Percentiles rank a stretch among this genome's conserved stretches.
Conservation (phyloP, 73 alveolate genomes). For the Paramecium caudatum region DNA sequence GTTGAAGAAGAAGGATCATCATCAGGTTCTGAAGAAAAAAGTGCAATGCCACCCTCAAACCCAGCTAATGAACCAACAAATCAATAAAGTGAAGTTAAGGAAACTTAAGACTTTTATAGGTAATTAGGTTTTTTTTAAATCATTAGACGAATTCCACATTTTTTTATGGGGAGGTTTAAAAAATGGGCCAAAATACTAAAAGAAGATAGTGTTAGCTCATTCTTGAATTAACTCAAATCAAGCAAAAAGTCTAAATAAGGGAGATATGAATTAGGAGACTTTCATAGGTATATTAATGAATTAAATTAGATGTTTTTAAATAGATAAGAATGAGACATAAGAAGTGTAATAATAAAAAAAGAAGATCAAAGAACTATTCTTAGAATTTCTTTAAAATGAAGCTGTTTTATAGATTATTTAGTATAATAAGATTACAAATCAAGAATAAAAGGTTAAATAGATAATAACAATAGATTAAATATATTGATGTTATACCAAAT, state of each 20-base stretch:
- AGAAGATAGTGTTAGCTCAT: constrained; percentile 34
- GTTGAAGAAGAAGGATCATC: constrained; percentile 13
- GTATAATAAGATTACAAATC: constrained; percentile 33
- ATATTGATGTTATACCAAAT: constrained; percentile 59
- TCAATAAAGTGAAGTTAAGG: constrained; percentile 49
- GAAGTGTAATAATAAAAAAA: constrained; percentile 25
- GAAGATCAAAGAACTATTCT: constrained; percentile 52
- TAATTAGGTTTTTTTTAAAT: too few relatives aligned
- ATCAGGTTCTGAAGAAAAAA: constrained; percentile 20
- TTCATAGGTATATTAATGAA: constrained; percentile 8
- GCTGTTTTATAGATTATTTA: constrained; percentile 45
- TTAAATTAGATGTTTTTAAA: constrained; percentile 33
- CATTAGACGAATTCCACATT: constrained; percentile 64
- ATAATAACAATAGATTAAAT: neutral
- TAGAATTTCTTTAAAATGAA: constrained; percentile 61
- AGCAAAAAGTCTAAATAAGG: constrained; percentile 58
- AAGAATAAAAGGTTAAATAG: constrained; percentile 8
- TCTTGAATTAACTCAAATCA: constrained; percentile 30
- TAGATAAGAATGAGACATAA: constrained; percentile 8
- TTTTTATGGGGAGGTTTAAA: constrained; percentile 69
- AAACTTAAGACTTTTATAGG: constrained; percentile 58
- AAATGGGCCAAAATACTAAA: constrained; percentile 64
- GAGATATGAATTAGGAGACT: constrained; percentile 68
- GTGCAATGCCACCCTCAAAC: neutral
- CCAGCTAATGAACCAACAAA: neutral